These are phyloP conservation scores for Thermomyces lanuginosus DNA, from an alignment of 2,329 filamentous ascomycete species.

Conservation along the genomic window DNA sequence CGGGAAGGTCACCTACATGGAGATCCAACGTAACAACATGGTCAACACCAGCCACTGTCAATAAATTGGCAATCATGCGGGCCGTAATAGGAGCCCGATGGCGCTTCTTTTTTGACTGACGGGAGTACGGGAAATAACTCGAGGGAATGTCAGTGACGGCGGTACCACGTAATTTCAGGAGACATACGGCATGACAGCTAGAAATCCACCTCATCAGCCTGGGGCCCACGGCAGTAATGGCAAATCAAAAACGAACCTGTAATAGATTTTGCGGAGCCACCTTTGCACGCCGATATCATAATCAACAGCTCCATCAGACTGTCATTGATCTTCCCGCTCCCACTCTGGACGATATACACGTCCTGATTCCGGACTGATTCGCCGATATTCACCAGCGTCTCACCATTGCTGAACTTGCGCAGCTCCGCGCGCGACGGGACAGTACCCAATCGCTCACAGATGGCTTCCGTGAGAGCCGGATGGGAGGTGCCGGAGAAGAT, in stretches of 20 bases:
- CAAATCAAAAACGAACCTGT: conserved; percentile 49
- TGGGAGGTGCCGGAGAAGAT: conserved; percentile 54
- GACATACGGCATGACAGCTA: conserved; percentile 34
- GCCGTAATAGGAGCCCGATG: conserved; percentile 93
- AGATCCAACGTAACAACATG: conserved; percentile 96
- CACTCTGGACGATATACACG: conserved; percentile 97
- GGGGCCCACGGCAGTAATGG: conserved; percentile 1
- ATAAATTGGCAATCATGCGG: conserved; percentile 88
- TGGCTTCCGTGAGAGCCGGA: conserved; percentile 45
- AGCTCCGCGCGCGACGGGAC: conserved; percentile 43
- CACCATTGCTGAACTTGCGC: conserved; percentile 53
- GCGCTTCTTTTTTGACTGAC: conserved; percentile 98
- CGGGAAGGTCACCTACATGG: conserved; percentile 42
- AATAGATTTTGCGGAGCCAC: conserved; percentile 89
- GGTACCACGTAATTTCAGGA: conserved; percentile 10
- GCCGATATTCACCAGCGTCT: conserved; percentile 52
- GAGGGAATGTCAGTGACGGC: conserved; percentile 21
- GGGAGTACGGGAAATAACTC: conserved; percentile 92
- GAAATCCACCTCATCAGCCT: conserved; percentile 1
- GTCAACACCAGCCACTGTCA: conserved; percentile 84
- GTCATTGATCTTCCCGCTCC: conserved; percentile 91
- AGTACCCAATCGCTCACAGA: conserved; percentile 49
- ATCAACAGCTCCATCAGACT: conserved; percentile 98
- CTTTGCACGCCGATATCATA: conserved; percentile 97
- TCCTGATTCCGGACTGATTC: conserved; percentile 82